phyloP scores from a whole-genome alignment of 2,329 filamentous ascomycete genomes.

The Xylariomycetidae sp. region DNA sequence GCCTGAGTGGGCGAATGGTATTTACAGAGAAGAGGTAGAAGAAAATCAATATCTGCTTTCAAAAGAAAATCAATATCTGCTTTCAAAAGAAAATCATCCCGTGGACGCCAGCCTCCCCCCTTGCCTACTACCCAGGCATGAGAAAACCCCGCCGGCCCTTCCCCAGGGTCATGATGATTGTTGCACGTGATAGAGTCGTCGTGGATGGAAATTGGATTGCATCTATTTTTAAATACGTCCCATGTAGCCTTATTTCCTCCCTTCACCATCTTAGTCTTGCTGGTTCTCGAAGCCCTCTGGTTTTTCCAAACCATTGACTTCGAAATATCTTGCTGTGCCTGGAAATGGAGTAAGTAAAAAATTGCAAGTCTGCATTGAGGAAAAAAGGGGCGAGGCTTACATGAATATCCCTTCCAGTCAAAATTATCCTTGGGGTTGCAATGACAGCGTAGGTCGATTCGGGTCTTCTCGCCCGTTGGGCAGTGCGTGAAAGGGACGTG shows the following conservation, averaged over 20 bases:
- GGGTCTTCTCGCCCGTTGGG: conserved; percentile 80
- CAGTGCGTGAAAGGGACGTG: conserved; percentile 98
- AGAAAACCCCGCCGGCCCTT: too few species aligned
- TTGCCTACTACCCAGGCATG: too few species aligned
- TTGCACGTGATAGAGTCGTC: too few species aligned
- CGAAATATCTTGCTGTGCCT: conserved; percentile 85
- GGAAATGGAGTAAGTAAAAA: conserved; percentile 6
- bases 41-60: too few species aligned
- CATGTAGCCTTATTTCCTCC: conserved; percentile 32
- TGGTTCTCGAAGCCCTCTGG: conserved; percentile 81
- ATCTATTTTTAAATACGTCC: too few species aligned
- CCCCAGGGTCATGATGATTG: too few species aligned
- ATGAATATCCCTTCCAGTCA: conserved; percentile 98
- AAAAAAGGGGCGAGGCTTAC: conserved; percentile 51
- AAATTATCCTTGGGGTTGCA: conserved; percentile 97
- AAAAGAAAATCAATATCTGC: conserved; percentile 17
- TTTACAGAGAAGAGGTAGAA: too few species aligned
- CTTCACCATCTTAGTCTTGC: conserved; percentile 26
- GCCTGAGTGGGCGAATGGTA: too few species aligned
- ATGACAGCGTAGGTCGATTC: conserved; percentile 82
- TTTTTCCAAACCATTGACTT: conserved; percentile 75
- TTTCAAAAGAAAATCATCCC: conserved; percentile 17
- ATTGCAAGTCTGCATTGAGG: background rate
- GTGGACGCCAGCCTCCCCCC: conserved; percentile 20
- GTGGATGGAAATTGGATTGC: too few species aligned